A percentile compares a stretch with the other conserved stretches of the same genome.
Evolutionary conservation across 2,329 filamentous ascomycete genomes (phyloP).

Genomic region (Davidsoniella australis): DNA sequence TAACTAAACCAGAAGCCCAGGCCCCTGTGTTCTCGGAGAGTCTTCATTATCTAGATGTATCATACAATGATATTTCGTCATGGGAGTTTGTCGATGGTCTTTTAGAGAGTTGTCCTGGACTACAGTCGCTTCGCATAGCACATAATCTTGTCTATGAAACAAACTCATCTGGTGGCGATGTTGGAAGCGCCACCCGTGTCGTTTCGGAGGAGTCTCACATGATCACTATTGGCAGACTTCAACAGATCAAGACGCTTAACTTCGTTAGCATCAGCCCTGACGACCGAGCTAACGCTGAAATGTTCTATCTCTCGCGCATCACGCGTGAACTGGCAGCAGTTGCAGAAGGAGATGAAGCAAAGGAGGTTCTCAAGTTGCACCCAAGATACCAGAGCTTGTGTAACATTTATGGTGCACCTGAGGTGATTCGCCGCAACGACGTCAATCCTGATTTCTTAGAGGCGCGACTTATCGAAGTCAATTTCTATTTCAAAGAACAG

Average conservation of each 20-base stretch:
- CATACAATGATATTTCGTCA: slow-evolving; percentile 48
- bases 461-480: slow-evolving; percentile 54
- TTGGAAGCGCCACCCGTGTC: slow-evolving; percentile 29
- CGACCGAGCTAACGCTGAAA: slow-evolving; percentile 74
- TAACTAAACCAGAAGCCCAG: slow-evolving; percentile 17
- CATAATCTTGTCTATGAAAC: slow-evolving; percentile 68
- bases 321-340: slow-evolving; percentile 53
- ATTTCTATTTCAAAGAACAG: slow-evolving; percentile 23
- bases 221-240: slow-evolving; percentile 65
- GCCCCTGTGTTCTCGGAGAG: slow-evolving; percentile 33
- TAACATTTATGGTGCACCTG: slow-evolving; percentile 55
- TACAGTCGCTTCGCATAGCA: slow-evolving; percentile 60
- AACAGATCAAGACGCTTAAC: slow-evolving; percentile 51
- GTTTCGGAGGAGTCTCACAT: slow-evolving; percentile 63
- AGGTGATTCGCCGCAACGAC: slow-evolving; percentile 36
- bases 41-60: slow-evolving; percentile 53
- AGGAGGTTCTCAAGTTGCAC: slow-evolving; percentile 43
- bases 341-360: slow-evolving; percentile 30
- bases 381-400: slow-evolving; percentile 61
- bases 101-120: slow-evolving; percentile 48
- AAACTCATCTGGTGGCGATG: slow-evolving; percentile 17
- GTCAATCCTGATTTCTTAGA: slow-evolving; percentile 69
- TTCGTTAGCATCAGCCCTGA: slow-evolving; percentile 52
- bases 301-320: slow-evolving; percentile 82
- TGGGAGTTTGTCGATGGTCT: slow-evolving; percentile 65